Evolutionary conservation across 75 land plant genomes (phyloP).

Genomic region (Pinus tabuliformis): DNA sequence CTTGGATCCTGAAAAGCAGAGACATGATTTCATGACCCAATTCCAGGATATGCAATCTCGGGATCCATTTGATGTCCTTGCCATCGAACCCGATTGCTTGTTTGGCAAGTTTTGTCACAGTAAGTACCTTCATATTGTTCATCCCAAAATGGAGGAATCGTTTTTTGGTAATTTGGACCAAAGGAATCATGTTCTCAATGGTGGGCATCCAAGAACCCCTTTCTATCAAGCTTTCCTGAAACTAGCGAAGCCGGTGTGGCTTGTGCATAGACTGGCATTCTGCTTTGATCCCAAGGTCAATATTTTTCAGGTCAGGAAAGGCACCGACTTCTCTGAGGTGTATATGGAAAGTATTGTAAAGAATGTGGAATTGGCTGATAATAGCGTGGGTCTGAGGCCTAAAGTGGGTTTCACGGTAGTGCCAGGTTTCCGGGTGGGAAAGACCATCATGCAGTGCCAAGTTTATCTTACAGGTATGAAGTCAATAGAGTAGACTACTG

Average conservation of each 20-base stretch:
- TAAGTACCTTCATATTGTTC: conserved; percentile 75
- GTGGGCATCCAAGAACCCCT: conserved; percentile 81
- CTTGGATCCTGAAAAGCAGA: conserved; percentile 11
- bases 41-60: conserved; percentile 57
- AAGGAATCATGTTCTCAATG: conserved; percentile 57
- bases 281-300: conserved; percentile 77
- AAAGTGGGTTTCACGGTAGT: conserved; percentile 81
- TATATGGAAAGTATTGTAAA: conserved; percentile 89
- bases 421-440: conserved; percentile 86
- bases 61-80: conserved; percentile 65
- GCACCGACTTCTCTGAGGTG: conserved; percentile 69
- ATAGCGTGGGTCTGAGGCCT: conserved; percentile 26
- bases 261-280: conserved; percentile 79
- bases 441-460: conserved; percentile 60
- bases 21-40: conserved; percentile 67
- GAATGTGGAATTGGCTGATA: conserved; percentile 41
- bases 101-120: conserved; percentile 77
- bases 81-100: conserved; percentile 55
- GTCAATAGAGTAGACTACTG: conserved; percentile 7
- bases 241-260: conserved; percentile 86
- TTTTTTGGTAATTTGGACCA: conserved; percentile 91
- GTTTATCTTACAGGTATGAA: conserved; percentile 73
- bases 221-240: conserved; percentile 84
- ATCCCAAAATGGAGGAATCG: conserved; percentile 84
- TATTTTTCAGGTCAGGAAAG: conserved; percentile 72